phyloP scores from a whole-genome alignment of 2,329 filamentous ascomycete species.

The Talaromyces verruculosus region DNA sequence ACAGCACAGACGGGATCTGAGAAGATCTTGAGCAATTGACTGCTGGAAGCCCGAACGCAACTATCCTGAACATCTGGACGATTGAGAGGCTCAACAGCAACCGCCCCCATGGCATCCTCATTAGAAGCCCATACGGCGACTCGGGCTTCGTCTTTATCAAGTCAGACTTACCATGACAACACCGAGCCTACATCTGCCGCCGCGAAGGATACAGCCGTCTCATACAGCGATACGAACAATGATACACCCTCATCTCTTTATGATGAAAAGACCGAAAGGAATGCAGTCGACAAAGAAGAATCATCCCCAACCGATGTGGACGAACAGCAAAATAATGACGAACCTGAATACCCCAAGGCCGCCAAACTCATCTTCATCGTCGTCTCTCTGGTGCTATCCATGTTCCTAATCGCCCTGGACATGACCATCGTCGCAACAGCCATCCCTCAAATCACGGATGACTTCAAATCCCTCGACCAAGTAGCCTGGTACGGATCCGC shows the following conservation, averaged over 20 bases:
- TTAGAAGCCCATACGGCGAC: conserved; percentile 1
- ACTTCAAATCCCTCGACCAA: conserved; percentile 32
- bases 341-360: conserved; percentile 20
- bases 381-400: conserved; percentile 21
- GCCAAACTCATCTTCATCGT: conserved; percentile 20
- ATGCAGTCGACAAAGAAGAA: not conserved
- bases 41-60: not conserved
- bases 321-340: not conserved
- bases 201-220: not conserved
- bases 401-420: conserved; percentile 24
- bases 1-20: not conserved
- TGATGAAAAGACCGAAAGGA: not conserved
- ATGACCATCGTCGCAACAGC: conserved; percentile 37
- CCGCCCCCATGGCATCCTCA: not conserved
- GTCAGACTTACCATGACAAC: conserved; percentile 15
- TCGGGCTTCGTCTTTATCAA: conserved; percentile 17
- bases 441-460: conserved; percentile 31
- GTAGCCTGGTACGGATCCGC: conserved; percentile 41
- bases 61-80: not conserved
- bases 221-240: not conserved
- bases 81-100: conserved; percentile 26
- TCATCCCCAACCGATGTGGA: not conserved
- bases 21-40: not conserved
- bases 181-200: not conserved
- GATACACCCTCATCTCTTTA: not conserved